Evolutionary conservation across 2,329 filamentous ascomycete genomes (phyloP), one percentile per base, ranked within the genome.

Genomic region (Zopfia rhizophila): DNA sequence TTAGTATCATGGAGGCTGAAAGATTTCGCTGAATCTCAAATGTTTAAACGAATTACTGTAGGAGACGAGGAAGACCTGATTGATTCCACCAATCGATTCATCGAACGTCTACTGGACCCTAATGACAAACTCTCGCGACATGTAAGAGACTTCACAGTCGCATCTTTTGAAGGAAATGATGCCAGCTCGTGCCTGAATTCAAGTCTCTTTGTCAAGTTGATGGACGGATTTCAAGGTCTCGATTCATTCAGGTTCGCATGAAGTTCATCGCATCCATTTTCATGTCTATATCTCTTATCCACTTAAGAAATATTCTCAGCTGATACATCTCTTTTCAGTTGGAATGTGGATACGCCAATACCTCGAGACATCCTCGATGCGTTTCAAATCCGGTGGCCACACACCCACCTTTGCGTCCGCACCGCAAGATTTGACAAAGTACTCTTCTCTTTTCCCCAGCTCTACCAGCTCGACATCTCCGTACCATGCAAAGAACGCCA

Each of bases 101-200:
- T 51, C 7, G 49, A 53, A 24, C 51, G 53, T 7, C 28, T 61
- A 6, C 31, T 31, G 4, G 38, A 55, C 22, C 27, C 43, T 1
- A 24, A 28, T n/a, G 55, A 61, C 38, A 18, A 18, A 8, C 22
- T 57, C 21, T 30, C 38, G 8, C 27, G 30, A 12, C 35, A 54
- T 32, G 51, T 58, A 14, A 50, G 55, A 21, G 28, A 40, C 30
- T 38, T 60, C n/a, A 21, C 30, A 13, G 24, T 60, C 18, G 29
- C 40, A 12, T 41, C 50, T 13, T 60, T 58, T 32, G 37, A 46
- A 27, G 57, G 57, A 8, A 51, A 58, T 23, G 33, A 52, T 8
- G n/a, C 30, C 11, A 60, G 57, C 22, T 51, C 30, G 21, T 58
- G 57, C 17, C 39, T 60, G 24, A 60, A 60, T 21, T 27, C 32